Evolutionary conservation across 768 basidiomycete genomes (phyloP).

Genomic region (Lentinula lateritia): DNA sequence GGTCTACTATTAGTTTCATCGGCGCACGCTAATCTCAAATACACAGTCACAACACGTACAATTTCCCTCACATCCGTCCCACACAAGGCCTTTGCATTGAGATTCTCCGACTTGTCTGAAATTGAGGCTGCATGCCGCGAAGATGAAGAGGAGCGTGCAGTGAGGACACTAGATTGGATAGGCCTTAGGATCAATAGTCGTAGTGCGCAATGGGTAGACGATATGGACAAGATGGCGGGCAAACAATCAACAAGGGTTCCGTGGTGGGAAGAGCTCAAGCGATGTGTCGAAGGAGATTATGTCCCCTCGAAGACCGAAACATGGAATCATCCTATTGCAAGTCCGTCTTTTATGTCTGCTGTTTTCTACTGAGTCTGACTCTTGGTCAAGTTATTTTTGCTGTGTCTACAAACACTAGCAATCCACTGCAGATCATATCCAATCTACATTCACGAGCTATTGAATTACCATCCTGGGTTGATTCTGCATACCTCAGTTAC

Average conservation of each 20-base stretch:
- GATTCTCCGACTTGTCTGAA: constrained; percentile 72
- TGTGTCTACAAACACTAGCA: constrained; percentile 76
- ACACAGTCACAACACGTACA: constrained; percentile 72
- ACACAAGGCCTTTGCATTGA: constrained; percentile 66
- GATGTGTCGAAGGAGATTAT: constrained; percentile 74
- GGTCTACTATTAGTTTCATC: constrained; percentile 8
- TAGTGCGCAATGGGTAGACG: constrained; percentile 67
- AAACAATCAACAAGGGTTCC: constrained; percentile 47
- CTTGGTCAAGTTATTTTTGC: constrained; percentile 62
- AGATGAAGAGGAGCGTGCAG: constrained; percentile 74
- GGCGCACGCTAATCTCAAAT: constrained; percentile 4
- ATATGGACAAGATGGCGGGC: constrained; percentile 44
- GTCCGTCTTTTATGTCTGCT: constrained; percentile 38
- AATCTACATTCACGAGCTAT: constrained; percentile 60
- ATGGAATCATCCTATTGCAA: constrained; percentile 84
- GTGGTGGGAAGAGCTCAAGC: constrained; percentile 84
- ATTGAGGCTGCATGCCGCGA: constrained; percentile 73
- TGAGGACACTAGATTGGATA: constrained; percentile 84
- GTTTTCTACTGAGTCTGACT: constrained; percentile 9
- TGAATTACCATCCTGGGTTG: constrained; percentile 80
- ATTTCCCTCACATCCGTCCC: constrained; percentile 64
- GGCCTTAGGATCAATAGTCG: constrained; percentile 60
- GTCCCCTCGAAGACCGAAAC: constrained; percentile 67
- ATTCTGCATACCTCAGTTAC: constrained; percentile 63
- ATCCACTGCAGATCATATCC: constrained; percentile 76